Conservation (phyloP, 176 grass and related monocot species). For the Rhynchospora pubera region DNA sequence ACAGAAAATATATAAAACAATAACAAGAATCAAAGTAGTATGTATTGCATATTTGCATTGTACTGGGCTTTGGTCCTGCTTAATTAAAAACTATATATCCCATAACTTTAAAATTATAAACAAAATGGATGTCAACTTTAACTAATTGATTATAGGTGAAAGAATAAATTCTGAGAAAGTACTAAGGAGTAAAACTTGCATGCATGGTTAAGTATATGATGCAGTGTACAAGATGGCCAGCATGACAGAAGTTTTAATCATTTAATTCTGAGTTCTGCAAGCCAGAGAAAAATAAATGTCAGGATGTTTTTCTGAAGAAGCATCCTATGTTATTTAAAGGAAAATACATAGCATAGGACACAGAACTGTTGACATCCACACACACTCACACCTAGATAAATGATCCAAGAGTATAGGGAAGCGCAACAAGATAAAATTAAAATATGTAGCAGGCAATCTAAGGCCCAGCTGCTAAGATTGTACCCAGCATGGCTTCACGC, state of each 20-base stretch:
- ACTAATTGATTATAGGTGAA: not conserved
- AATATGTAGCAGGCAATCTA: conserved; percentile 9
- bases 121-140: not conserved
- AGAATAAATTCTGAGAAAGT: not conserved
- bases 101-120: not conserved
- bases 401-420: conserved; percentile 25
- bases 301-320: conserved; percentile 13
- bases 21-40: not conserved
- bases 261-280: not conserved
- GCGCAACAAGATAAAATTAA: conserved; percentile 25
- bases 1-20: not conserved
- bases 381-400: not conserved
- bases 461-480: conserved; percentile 25
- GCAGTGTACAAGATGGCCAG: not conserved
- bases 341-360: conserved; percentile 13
- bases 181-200: not conserved
- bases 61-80: not conserved
- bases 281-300: not conserved
- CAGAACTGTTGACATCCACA: conserved; percentile 6
- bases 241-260: not conserved
- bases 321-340: conserved; percentile 3
- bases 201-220: not conserved
- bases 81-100: not conserved
- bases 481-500: conserved; percentile 20
- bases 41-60: not conserved